phyloP scores from a whole-genome alignment of 305 asterid species.

The Solanum hybrid region DNA sequence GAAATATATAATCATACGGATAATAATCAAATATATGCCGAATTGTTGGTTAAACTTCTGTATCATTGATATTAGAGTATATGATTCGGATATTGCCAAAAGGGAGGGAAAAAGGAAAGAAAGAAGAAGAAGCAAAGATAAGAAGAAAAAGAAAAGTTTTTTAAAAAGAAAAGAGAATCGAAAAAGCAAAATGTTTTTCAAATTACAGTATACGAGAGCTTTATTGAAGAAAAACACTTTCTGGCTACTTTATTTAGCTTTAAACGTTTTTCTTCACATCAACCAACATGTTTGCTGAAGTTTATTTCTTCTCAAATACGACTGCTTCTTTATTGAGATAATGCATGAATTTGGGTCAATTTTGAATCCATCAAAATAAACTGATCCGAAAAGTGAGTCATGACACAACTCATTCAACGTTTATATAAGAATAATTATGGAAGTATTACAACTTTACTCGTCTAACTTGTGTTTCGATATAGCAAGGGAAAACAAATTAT shows the following conservation, averaged over 20 bases:
- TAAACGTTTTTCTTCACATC: background rate
- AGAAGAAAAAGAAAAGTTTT: background rate
- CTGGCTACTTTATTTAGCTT: background rate
- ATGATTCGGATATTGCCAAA: background rate
- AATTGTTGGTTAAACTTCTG: background rate
- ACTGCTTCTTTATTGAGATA: background rate
- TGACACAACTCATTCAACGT: background rate
- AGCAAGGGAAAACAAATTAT: background rate
- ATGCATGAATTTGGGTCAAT: background rate
- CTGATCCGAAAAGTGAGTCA: background rate
- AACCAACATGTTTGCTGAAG: background rate
- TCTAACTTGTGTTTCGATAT: background rate
- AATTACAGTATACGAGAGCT: background rate
- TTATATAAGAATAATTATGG: background rate
- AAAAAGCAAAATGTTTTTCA: background rate
- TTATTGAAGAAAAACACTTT: slow-evolving; percentile 1
- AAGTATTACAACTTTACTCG: background rate
- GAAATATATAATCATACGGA: background rate
- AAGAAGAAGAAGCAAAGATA: background rate
- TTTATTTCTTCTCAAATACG: background rate
- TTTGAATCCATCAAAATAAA: background rate
- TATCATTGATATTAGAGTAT: background rate
- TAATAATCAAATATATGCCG: background rate
- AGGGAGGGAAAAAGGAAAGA: background rate
- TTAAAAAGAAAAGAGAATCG: background rate